phyloP scores from a whole-genome alignment of 768 basidiomycete species.

The Cubamyces sp. region DNA sequence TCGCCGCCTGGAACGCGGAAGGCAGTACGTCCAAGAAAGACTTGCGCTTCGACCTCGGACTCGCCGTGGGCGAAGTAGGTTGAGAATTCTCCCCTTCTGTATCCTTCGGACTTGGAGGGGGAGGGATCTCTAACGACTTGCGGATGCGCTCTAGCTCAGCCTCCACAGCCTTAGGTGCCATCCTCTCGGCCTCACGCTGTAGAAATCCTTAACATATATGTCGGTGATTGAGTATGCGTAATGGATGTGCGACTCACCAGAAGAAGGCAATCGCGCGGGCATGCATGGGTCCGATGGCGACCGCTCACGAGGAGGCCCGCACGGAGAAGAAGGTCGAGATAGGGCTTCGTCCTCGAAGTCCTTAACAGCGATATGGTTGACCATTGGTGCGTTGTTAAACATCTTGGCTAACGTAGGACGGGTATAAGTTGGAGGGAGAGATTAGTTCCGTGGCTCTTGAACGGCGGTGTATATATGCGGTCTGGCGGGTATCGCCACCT shows the following conservation, averaged over 20 bases:
- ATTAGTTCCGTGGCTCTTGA: background rate
- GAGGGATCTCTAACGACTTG: constrained; percentile 14
- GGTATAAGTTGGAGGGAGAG: background rate
- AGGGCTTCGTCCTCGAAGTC: constrained; percentile 28
- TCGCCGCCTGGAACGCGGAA: constrained; percentile 14
- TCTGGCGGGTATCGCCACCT: background rate
- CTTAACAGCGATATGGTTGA: constrained; percentile 35
- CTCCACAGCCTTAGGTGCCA: constrained; percentile 53
- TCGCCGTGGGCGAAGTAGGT: constrained; percentile 1
- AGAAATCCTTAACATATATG: constrained; percentile 56
- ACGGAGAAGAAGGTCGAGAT: background rate
- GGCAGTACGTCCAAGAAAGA: constrained; percentile 16
- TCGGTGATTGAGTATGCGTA: constrained; percentile 5
- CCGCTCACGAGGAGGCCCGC: constrained; percentile 39
- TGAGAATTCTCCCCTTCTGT: background rate
- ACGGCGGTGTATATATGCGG: background rate
- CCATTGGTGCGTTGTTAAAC: constrained; percentile 57
- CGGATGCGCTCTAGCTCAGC: constrained; percentile 20
- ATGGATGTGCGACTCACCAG: constrained; percentile 45
- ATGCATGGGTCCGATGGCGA: constrained; percentile 59
- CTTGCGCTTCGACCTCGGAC: constrained; percentile 17
- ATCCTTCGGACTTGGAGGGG: background rate
- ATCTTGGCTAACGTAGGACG: constrained; percentile 36
- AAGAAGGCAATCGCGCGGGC: constrained; percentile 70
- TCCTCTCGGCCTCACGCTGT: constrained; percentile 66